Conservation (phyloP, 306 rosid genomes). For the Trifolium repens region DNA sequence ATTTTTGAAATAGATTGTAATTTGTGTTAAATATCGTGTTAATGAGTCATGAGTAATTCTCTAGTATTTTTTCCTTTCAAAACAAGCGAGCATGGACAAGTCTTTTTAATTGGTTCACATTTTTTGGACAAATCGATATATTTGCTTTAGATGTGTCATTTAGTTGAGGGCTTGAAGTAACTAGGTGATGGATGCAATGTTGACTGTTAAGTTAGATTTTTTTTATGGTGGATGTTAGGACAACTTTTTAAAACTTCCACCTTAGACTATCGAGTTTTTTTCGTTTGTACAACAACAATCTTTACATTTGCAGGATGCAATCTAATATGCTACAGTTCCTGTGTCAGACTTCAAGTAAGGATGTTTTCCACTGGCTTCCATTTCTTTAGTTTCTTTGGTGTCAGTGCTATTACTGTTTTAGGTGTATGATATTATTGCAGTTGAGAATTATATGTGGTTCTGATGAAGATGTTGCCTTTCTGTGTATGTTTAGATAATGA, state of each 20-base stretch:
- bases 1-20: no score
- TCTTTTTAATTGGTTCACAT: slow-evolving; percentile 14
- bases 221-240: slow-evolving; percentile 23
- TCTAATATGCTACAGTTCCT: slow-evolving; percentile 64
- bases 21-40: background rate
- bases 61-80: background rate
- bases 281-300: slow-evolving; percentile 46
- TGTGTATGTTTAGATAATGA: slow-evolving; percentile 55
- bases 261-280: slow-evolving; percentile 20
- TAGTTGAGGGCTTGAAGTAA: slow-evolving; percentile 29
- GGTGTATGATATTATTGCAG: slow-evolving; percentile 29
- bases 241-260: slow-evolving; percentile 25
- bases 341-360: slow-evolving; percentile 69
- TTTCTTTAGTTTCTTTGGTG: slow-evolving; percentile 39
- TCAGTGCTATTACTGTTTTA: slow-evolving; percentile 21
- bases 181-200: slow-evolving; percentile 23
- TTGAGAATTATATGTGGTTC: slow-evolving; percentile 32
- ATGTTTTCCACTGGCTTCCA: slow-evolving; percentile 47
- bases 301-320: slow-evolving; percentile 72
- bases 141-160: slow-evolving; percentile 28
- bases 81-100: slow-evolving; percentile 5
- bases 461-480: slow-evolving; percentile 43
- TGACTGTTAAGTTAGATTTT: slow-evolving; percentile 4
- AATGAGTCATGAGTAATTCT: slow-evolving; percentile 4
- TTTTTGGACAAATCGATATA: slow-evolving; percentile 6